phyloP scores from a whole-genome alignment of 495 filamentous ascomycete genomes.

The Talaromyces stipitatus region DNA sequence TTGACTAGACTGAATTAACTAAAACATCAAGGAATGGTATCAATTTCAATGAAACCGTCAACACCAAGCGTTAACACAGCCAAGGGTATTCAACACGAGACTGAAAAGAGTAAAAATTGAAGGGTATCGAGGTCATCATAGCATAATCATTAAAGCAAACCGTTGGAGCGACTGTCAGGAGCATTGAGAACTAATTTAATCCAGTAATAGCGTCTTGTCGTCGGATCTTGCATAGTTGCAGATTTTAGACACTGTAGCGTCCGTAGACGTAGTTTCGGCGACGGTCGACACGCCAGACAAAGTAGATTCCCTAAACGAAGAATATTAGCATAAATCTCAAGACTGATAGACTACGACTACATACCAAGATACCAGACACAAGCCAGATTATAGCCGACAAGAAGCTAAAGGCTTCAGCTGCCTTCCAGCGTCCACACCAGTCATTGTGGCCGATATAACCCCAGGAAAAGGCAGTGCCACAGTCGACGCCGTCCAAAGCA shows the following conservation, averaged over 20 bases:
- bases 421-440: conserved; percentile 55
- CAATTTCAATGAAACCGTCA: not conserved
- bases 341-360: conserved; percentile 7
- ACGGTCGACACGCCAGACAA: conserved; percentile 7
- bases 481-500: conserved; percentile 38
- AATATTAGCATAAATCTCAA: not conserved
- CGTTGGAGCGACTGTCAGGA: not conserved
- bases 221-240: not conserved
- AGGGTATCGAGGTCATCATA: conserved; percentile 4
- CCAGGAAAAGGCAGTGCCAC: conserved; percentile 50
- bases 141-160: not conserved
- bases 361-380: conserved; percentile 45
- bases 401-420: conserved; percentile 59
- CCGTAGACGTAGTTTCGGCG: conserved; percentile 2
- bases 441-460: conserved; percentile 24
- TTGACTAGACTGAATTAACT: not conserved
- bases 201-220: not conserved
- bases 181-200: not conserved
- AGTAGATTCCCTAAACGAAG: conserved; percentile 4
- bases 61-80: not conserved
- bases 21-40: not conserved
- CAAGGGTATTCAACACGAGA: not conserved
- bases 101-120: not conserved
- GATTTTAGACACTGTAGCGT: conserved; percentile 4
- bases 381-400: conserved; percentile 62